phyloP scores from a whole-genome alignment of 345 rosid genomes.

The Stellera chamaejasme region DNA sequence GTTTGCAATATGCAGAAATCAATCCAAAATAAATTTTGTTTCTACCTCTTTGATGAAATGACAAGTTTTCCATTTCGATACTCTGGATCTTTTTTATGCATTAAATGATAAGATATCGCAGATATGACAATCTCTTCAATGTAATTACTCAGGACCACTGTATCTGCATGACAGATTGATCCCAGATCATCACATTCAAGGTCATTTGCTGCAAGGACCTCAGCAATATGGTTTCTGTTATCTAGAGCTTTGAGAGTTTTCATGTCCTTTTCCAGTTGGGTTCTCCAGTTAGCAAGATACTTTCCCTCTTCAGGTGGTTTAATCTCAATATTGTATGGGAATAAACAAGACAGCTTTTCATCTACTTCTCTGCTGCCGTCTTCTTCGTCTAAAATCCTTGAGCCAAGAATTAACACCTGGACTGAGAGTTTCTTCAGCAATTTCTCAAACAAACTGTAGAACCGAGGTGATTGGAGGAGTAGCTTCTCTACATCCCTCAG shows the following conservation, averaged over 20 bases:
- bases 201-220: conserved; percentile 90
- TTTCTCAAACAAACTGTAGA: conserved; percentile 53
- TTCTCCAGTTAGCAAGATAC: conserved; percentile 66
- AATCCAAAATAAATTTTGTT: neutral
- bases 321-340: conserved; percentile 74
- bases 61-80: conserved; percentile 94
- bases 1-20: neutral
- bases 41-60: conserved; percentile 78
- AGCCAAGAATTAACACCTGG: conserved; percentile 73
- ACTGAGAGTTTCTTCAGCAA: conserved; percentile 70
- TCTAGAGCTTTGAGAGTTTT: conserved; percentile 74
- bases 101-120: conserved; percentile 80
- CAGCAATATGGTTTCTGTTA: conserved; percentile 85
- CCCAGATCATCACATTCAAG: conserved; percentile 82
- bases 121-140: conserved; percentile 82
- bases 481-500: conserved; percentile 76
- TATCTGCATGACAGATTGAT: conserved; percentile 73
- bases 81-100: conserved; percentile 66
- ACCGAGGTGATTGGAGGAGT: conserved; percentile 64
- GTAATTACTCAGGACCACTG: conserved; percentile 58
- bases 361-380: conserved; percentile 49
- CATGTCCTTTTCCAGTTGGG: conserved; percentile 80
- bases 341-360: conserved; percentile 42
- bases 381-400: conserved; percentile 56
- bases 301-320: conserved; percentile 80